Evolutionary conservation across 1,284 basidiomycete genomes (phyloP), one percentile per base, ranked within the genome.

Genomic region (Sporisorium reilianum): DNA sequence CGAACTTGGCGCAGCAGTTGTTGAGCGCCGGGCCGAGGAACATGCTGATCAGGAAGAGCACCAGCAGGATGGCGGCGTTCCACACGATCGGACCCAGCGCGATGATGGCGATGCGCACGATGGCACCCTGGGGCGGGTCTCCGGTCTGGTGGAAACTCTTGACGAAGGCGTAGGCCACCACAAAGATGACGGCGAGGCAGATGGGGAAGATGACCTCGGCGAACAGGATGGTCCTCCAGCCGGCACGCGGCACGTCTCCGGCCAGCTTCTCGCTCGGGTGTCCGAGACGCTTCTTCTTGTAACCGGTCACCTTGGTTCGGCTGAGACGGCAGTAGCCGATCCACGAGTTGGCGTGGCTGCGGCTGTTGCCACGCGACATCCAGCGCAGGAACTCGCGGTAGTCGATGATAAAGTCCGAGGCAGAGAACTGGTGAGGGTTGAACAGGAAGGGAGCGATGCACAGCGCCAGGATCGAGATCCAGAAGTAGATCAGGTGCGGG

Each of bases 21-120:
- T 94, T 92, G 76, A 97, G 88, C 87, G 95, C 90, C 0, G 95
- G 95, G 5, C 96, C 95, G 25, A 97, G 89, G 90, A 96, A 93
- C 68, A 98, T 86, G 62, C 94, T 95, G 75, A 94, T 86, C 76
- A 99, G 85, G 90, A 99, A 98, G 63, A 95, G 87, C 12, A 90
- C 87, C 73, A 98, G 86, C 53, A 99, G 88, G 25, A 98, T 86
- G 0, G 91, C 93, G 22, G 93, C 94, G 85, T 99, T 99, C 90
- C 91, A 97, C 5, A 96, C 94, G 79, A 99, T 91, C 1, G 96
- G 97, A 7, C 96, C 96, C 20, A 99, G 87, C 11, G 96, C 90
- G 77, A 99, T 92, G 81, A 99, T 90, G 28, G 93, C 93, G 69
- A 99, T 94, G 51, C 96, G 93, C 63, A 97, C 90, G 71, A 99